Evolutionary conservation across 2,329 filamentous ascomycete species (phyloP).

Genomic region (Mycogone perniciosa): DNA sequence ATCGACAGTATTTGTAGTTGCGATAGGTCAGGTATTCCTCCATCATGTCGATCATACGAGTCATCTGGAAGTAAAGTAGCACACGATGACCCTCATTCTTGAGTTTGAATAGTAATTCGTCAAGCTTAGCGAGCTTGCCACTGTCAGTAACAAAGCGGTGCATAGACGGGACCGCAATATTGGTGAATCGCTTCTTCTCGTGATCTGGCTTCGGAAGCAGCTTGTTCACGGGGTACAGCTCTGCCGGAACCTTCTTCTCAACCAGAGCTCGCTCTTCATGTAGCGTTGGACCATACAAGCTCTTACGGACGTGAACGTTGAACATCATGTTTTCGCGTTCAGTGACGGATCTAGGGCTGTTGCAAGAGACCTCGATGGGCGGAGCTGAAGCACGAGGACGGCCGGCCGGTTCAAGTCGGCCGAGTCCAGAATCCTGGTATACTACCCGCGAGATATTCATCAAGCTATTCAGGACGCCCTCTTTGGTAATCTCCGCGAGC

Average conservation of each 20-base stretch:
- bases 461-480: conserved; percentile 67
- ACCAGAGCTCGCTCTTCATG: conserved; percentile 68
- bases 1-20: conserved; percentile 96
- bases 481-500: conserved; percentile 60
- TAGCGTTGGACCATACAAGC: conserved; percentile 60
- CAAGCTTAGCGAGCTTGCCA: conserved; percentile 88
- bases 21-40: conserved; percentile 98
- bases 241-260: conserved; percentile 61
- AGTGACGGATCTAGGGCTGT: conserved; percentile 54
- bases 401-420: conserved; percentile 73
- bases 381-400: conserved; percentile 76
- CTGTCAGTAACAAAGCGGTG: conserved; percentile 95
- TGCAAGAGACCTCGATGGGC: conserved; percentile 74
- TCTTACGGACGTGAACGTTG: conserved; percentile 67
- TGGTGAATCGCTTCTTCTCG: conserved; percentile 77
- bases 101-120: conserved; percentile 78
- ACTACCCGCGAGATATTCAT: conserved; percentile 68
- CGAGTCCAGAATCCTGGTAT: conserved; percentile 65
- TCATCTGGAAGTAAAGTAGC: conserved; percentile 99
- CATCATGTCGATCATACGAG: conserved; percentile 98
- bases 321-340: conserved; percentile 74
- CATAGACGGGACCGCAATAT: conserved; percentile 94
- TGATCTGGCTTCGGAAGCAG: conserved; percentile 74
- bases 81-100: conserved; percentile 93
- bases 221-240: conserved; percentile 54